phyloP scores from a whole-genome alignment of 2,329 filamentous ascomycete genomes.

The Pseudocercospora cruenta region DNA sequence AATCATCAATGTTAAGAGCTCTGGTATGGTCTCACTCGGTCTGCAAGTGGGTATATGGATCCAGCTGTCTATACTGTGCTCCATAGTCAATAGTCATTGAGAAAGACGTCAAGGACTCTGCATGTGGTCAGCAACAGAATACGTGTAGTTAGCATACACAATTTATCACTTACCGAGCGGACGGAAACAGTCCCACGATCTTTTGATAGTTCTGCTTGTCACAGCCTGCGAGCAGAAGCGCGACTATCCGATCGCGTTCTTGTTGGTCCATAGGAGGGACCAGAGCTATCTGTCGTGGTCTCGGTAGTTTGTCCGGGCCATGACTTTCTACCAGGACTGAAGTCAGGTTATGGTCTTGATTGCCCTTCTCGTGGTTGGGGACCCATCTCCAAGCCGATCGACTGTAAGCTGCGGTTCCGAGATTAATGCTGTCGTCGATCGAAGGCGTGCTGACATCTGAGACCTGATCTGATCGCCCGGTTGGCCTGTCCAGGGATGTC shows the following conservation, averaged over 20 bases:
- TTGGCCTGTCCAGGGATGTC: slow-evolving; percentile 12
- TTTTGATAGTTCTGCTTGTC: slow-evolving; percentile 27
- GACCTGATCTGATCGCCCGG: not conserved
- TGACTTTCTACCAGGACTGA: slow-evolving; percentile 25
- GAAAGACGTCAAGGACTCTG: slow-evolving; percentile 26
- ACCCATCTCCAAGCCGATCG: slow-evolving; percentile 28
- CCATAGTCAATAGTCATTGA: slow-evolving; percentile 27
- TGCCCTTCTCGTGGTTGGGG: slow-evolving; percentile 23
- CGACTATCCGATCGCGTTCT: slow-evolving; percentile 26
- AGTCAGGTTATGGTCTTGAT: slow-evolving; percentile 22
- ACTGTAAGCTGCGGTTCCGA: slow-evolving; percentile 24
- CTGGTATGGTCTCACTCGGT: slow-evolving; percentile 19
- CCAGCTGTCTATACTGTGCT: slow-evolving; percentile 30
- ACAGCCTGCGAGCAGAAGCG: slow-evolving; percentile 25
- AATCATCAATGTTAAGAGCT: slow-evolving; percentile 25
- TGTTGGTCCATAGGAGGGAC: slow-evolving; percentile 17
- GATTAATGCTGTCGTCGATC: slow-evolving; percentile 29
- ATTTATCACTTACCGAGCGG: slow-evolving; percentile 2
- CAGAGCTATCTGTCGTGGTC: slow-evolving; percentile 14
- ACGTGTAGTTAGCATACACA: not conserved
- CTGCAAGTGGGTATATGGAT: slow-evolving; percentile 26
- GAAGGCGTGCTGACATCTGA: slow-evolving; percentile 22
- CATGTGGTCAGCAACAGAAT: not conserved
- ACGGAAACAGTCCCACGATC: slow-evolving; percentile 26
- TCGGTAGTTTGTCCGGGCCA: slow-evolving; percentile 14